Percentiles rank a stretch among this genome's conserved stretches.
These are phyloP conservation scores for Kodamaea lidongshanica DNA, from an alignment of 805 yeast genomes.

Conservation along the genomic window DNA sequence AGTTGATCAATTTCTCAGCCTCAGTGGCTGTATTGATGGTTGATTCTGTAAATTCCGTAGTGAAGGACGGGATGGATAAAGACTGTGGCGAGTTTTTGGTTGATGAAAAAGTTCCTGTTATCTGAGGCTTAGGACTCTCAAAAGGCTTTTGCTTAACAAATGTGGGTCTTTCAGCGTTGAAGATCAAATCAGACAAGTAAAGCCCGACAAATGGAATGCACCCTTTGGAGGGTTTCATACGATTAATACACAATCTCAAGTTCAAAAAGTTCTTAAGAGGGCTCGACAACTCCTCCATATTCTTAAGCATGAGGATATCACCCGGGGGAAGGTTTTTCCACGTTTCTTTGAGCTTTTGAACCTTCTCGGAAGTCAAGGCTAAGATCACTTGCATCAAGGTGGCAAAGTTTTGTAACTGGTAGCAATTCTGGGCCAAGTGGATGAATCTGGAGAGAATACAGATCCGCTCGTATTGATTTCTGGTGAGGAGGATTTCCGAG, in stretches of 20 bases:
- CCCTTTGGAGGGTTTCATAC: slow-evolving; percentile 59
- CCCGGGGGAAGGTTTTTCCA: slow-evolving; percentile 72
- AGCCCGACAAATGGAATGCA: slow-evolving; percentile 88
- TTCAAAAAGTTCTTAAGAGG: slow-evolving; percentile 68
- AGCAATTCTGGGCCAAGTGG: slow-evolving; percentile 75
- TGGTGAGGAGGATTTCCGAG: slow-evolving; percentile 76
- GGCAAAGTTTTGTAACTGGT: slow-evolving; percentile 69
- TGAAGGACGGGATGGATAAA: not conserved
- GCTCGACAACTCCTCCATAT: slow-evolving; percentile 64
- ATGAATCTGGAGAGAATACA: slow-evolving; percentile 78
- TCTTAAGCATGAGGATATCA: slow-evolving; percentile 61
- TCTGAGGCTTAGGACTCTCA: not conserved
- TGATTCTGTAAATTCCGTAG: slow-evolving; percentile 9
- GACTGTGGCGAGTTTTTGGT: slow-evolving; percentile 1
- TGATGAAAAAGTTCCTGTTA: not conserved
- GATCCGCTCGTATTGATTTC: slow-evolving; percentile 51
- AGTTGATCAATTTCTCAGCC: slow-evolving; percentile 52
- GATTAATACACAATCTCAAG: slow-evolving; percentile 58
- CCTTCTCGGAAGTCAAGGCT: slow-evolving; percentile 65
- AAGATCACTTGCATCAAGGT: slow-evolving; percentile 82
- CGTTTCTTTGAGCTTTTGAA: slow-evolving; percentile 56
- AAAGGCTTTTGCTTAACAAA: slow-evolving; percentile 23
- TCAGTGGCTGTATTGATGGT: slow-evolving; percentile 10
- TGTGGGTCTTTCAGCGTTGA: slow-evolving; percentile 61
- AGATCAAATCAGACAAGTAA: slow-evolving; percentile 73